phyloP scores from a whole-genome alignment of 140 eudicot genomes.

The Senecio squalidus region DNA sequence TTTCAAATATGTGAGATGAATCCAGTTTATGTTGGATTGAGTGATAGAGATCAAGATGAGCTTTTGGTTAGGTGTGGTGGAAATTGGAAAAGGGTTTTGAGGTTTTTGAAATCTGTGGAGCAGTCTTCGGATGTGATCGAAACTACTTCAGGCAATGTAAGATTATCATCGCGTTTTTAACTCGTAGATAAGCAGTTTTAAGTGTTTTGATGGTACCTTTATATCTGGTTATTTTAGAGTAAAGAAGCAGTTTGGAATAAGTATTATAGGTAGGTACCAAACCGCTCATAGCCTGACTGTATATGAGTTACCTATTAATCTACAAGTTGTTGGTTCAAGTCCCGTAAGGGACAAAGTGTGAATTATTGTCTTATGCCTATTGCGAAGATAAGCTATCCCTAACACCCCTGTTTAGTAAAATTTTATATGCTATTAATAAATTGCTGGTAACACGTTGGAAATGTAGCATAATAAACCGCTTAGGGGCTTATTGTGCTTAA shows the following conservation, averaged over 20 bases:
- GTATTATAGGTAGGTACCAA: background rate
- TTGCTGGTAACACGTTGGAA: no score
- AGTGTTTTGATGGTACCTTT: background rate
- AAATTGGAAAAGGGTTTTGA: slow-evolving; percentile 78
- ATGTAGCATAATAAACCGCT: no score
- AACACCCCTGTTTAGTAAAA: no score
- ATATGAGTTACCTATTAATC: background rate
- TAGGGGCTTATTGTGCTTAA: no score
- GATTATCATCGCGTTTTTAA: background rate
- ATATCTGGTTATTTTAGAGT: background rate
- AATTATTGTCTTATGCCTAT: no score
- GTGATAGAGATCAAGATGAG: slow-evolving; percentile 40
- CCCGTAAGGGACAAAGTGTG: no score
- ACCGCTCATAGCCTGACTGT: background rate
- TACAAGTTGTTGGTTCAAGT: no score
- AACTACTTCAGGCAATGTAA: slow-evolving; percentile 88
- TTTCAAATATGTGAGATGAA: slow-evolving; percentile 57
- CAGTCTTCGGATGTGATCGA: slow-evolving; percentile 65
- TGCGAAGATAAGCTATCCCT: background rate
- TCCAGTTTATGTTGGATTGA: slow-evolving; percentile 42
- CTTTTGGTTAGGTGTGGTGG: slow-evolving; percentile 46
- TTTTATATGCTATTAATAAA: no score
- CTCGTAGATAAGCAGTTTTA: background rate
- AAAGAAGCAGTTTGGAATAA: background rate
- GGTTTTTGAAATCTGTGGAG: slow-evolving; percentile 77